Evolutionary conservation across 768 basidiomycete species (phyloP), one percentile per base, ranked within the genome.

Genomic region (Kwoniella sp.): DNA sequence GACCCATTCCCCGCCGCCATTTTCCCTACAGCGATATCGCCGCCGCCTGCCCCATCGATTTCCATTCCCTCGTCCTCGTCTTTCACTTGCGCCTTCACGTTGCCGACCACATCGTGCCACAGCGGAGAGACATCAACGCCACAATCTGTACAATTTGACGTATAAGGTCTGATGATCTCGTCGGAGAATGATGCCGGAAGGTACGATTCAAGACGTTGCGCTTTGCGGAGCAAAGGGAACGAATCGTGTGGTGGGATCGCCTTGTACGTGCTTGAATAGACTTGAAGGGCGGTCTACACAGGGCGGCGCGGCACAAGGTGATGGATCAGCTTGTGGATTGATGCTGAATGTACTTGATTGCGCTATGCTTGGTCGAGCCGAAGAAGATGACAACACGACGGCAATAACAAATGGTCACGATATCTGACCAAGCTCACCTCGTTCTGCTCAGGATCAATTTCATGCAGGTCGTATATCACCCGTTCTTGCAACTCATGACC

Each of bases 181-280:
- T 57, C 41, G 23, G 23, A 25, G 26, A 47, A 23, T 9, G 52
- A 29, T 8, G 51, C 12, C 12, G 67, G 58, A 34, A 93, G 82
- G 52, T 91, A 84, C 30, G 83, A 82, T 75, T 97, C 95, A 22
- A 97, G 83, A 20, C 92, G 87, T 20, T 87, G 86, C 8, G 93
- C 93, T 81, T 94, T 94, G 56, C 95, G 90, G 26, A 96, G 85
- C 5, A 94, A 85, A 1, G 87, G 90, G 77, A 95, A 92, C 1
- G 91, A 87, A 11, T 72, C 73, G 71, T 90, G 88, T 1, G 88
- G 82, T 0, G 84, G 83, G 7, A 89, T 88, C 73, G 89, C 89
- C 80, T 98, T 98, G 84, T 93, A 94, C 12, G 86, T 85, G 65
- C 86, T 86, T 58, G 89, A 89, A 78, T 91, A 98, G 13, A 91